Conservation (phyloP, 345 rosid species). For the Lepidium africanum region DNA sequence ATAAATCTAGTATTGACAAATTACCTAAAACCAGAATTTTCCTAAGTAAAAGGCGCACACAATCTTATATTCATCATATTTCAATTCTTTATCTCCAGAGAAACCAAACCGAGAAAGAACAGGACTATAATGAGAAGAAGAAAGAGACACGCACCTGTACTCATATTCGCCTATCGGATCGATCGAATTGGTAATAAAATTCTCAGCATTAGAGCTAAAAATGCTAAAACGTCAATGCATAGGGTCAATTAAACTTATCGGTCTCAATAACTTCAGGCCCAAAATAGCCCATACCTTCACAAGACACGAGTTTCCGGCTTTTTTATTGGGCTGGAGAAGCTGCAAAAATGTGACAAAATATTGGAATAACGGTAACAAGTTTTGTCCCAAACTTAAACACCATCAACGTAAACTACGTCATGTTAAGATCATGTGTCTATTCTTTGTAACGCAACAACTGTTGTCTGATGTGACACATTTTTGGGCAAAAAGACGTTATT, state of each 20-base stretch:
- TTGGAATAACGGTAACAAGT: too few species aligned
- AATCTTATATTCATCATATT: not conserved
- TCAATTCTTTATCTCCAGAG: not conserved
- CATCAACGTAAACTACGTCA: too few species aligned
- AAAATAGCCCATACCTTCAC: not conserved
- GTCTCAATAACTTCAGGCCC: not conserved
- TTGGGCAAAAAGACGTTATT: too few species aligned
- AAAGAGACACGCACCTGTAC: slow-evolving; percentile 19
- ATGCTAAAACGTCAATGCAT: not conserved
- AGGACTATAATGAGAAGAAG: not conserved
- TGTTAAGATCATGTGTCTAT: too few species aligned
- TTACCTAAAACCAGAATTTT: not conserved
- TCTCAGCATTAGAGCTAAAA: not conserved
- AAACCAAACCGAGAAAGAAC: not conserved
- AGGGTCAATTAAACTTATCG: not conserved
- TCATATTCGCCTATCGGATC: slow-evolving; percentile 6
- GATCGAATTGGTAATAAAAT: not conserved
- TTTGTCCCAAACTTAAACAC: too few species aligned
- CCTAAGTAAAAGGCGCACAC: not conserved
- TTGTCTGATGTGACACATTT: too few species aligned
- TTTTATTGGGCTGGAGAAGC: too few species aligned
- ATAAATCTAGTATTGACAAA: not conserved
- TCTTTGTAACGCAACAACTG: too few species aligned
- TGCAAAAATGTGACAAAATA: too few species aligned
- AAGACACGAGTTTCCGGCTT: not conserved